phyloP scores from a whole-genome alignment of 352 stramenopile species.

The Pythium biforme region DNA sequence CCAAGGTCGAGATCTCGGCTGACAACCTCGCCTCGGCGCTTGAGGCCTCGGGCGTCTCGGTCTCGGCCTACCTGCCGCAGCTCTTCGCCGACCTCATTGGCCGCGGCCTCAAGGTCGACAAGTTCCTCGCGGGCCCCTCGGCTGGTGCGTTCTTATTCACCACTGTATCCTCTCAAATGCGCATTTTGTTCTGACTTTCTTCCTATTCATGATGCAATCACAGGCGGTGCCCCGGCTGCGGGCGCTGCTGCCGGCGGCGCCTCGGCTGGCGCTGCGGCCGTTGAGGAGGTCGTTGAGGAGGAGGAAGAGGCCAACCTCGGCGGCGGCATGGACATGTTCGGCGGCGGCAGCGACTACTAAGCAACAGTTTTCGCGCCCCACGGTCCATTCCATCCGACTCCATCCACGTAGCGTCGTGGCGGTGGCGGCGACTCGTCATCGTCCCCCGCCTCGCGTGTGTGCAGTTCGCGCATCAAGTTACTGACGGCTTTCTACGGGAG shows the following conservation, averaged over 20 bases:
- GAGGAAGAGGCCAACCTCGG: conserved; percentile 84
- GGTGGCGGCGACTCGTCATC: not conserved
- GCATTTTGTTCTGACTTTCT: conserved; percentile 16
- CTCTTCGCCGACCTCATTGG: conserved; percentile 84
- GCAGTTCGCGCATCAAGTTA: conserved; percentile 15
- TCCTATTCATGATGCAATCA: conserved; percentile 10
- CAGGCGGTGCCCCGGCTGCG: conserved; percentile 52
- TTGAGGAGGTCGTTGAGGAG: conserved; percentile 79
- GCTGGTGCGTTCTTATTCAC: conserved; percentile 81
- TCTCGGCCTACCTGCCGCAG: conserved; percentile 72
- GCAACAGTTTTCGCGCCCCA: conserved; percentile 5
- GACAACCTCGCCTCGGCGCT: conserved; percentile 78
- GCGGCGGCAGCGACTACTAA: conserved; percentile 85
- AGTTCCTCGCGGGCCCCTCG: conserved; percentile 86
- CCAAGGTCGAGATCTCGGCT: conserved; percentile 70
- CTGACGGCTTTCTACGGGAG: conserved; percentile 7
- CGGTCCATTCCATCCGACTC: conserved; percentile 11
- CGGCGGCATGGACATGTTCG: conserved; percentile 88
- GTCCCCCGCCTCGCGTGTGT: conserved; percentile 1
- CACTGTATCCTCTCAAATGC: too few relatives aligned
- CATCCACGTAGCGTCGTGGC: conserved; percentile 9
- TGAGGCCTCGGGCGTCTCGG: conserved; percentile 74
- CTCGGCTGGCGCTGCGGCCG: conserved; percentile 37
- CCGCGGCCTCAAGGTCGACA: conserved; percentile 82
- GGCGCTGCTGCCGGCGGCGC: conserved; percentile 45